Conservation (phyloP, 257 asterid species). For the Scutellaria baicalensis region DNA sequence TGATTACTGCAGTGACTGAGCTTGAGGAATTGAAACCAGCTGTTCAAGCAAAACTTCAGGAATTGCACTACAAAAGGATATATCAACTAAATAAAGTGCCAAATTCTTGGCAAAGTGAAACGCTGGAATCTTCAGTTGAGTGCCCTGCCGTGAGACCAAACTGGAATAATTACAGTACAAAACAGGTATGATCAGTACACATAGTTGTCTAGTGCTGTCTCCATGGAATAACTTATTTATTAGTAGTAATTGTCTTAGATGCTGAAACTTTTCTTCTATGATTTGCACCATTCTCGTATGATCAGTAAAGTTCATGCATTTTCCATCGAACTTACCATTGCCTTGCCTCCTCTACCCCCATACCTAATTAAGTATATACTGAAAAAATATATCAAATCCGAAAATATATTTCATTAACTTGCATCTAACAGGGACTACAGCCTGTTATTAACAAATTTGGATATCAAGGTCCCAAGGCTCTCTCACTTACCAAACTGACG, state of each 20-base stretch:
- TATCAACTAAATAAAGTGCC: conserved; percentile 33
- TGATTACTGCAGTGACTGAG: conserved; percentile 58
- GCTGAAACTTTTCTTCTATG: conserved; percentile 5
- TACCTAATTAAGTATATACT: not conserved
- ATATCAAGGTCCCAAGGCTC: conserved; percentile 37
- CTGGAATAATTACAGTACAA: conserved; percentile 29
- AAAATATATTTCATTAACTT: conserved; percentile 7
- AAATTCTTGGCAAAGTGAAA: conserved; percentile 29
- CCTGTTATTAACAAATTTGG: conserved; percentile 35
- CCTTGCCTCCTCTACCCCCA: not conserved
- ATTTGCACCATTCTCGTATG: not conserved
- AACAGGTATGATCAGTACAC: conserved; percentile 36
- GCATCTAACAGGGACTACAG: conserved; percentile 37
- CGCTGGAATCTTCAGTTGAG: conserved; percentile 32
- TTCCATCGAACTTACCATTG: not conserved
- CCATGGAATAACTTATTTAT: not conserved
- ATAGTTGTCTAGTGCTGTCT: not conserved
- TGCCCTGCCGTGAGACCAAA: conserved; percentile 41
- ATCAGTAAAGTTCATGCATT: not conserved
- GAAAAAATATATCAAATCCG: conserved; percentile 1
- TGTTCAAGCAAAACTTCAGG: conserved; percentile 66
- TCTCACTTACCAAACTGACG: conserved; percentile 37
- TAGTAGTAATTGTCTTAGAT: conserved; percentile 4
- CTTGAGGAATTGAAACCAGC: conserved; percentile 81
- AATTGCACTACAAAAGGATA: conserved; percentile 36